Evolutionary conservation across 2,329 filamentous ascomycete genomes (phyloP), one percentile per base, ranked within the genome.

Genomic region (Triangularia verruculosa): DNA sequence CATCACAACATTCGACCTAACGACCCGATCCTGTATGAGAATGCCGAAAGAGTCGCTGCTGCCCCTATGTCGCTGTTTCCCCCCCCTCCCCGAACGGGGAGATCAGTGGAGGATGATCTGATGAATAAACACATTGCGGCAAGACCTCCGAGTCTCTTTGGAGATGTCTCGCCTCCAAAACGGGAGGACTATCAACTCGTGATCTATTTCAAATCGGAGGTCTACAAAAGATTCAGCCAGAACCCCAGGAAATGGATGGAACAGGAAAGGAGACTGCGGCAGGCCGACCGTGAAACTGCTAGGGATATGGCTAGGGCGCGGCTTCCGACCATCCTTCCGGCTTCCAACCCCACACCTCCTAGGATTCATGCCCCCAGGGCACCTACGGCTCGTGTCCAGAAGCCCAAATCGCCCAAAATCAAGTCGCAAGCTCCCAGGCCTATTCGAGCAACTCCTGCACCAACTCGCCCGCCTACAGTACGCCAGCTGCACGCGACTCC

Each of bases 21-120:
- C 67, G 86, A 88, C 65, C 85, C 85, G 1, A 85, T 88, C 32
- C 75, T 88, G 30, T 88, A 54, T 54, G 51, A 54, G 51, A 54
- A 70, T 39, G 78, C 79, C 39, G 82, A 85, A 12, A 64, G 72
- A 43, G 68, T 75, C 11, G 79, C 79, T 53, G 76, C 80, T 5
- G 72, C 78, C 2, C 78, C 83, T 62, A 77, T 77, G 11, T 82
- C 83, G 4, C 75, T 87, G 20, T 88, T 87, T 68, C 74, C 72
- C 2, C 74, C 72, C 12, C 72, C 75, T 32, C 78, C 82, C 47
- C 13, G 51, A 24, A 27, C 61, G 13, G 74, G 4, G 73, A 78
- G 53, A 51, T 61, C 68, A 66, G 22, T 54, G n/a, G 64, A 63
- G 13, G 76, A 78, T 67, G 78, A 76, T 59, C 78, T 84, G 57